Base-by-base conservation (phyloP, 768 basidiomycete species). In the Pisolithus sp. region DNA sequence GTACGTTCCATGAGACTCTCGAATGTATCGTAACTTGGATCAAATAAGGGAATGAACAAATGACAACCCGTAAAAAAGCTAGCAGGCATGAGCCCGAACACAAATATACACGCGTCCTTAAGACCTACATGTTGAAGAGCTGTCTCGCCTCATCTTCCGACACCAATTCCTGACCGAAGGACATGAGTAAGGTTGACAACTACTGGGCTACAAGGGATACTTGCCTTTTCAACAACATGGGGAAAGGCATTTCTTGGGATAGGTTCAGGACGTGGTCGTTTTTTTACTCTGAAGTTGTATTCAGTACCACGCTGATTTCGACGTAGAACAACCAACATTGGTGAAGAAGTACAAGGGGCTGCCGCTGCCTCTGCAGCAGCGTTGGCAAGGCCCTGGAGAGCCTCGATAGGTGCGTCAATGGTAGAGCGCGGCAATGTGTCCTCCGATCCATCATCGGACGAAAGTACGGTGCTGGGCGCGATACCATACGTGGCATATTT, bases 51-150 rank as follows among this genome's bases (percentile, higher is more conserved):
- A 58, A 96, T 92, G 76, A 96, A 97, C 66, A 93, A 79, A 73
- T 96, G 89, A 71, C 93, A 96, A 46, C 93, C 93, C 52, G 89
- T 85, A 74, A 95, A 95, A 77, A 95, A 97, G 63, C 90, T 93
- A 74, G 55, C 24, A 53, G 26, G 31, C 45, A 42, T 61, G 17
- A 53, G 41, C 31, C 46, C 15, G 9, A 47, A 17, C 13, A 55
- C 13, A 39, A 34, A 37, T 10, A 7, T 8, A n/a, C n/a, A 10
- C 1, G 23, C 31, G 47, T 62, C 62, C 30, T 31, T 58, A 20
- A 58, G 63, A 60, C 80, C 71, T 54, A 92, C 87, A 94, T 92
- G 73, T 92, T 86, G 74, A 87, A 93, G 50, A 96, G 77, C 67
- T 93, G 90, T 61, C 90, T 80, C 51, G 91, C 93, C 71, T 95